Evolutionary conservation across 148 eudicot genomes (phyloP), one percentile per base, ranked within the genome.

Genomic region (Limonium bicolor): DNA sequence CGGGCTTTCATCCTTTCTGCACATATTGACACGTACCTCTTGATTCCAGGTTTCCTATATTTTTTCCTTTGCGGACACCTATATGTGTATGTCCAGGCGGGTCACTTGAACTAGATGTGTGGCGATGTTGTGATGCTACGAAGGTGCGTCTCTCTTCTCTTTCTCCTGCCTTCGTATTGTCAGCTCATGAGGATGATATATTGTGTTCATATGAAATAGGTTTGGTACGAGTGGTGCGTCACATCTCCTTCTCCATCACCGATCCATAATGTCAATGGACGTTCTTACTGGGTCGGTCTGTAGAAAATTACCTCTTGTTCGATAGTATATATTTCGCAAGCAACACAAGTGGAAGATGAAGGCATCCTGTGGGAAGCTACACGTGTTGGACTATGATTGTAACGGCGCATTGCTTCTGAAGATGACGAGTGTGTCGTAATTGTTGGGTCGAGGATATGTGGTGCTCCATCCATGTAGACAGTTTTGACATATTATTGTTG

Each of bases 211-310:
- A 42, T 22, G 6, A 37, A 38, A 48, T 63, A 88, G 94, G 97
- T 90, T 47, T 90, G 97, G 97, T 90, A 90, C 2, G 97, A 90
- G 53, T 90, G 97, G 97, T 74, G 73, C 53, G 77, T 84, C 20
- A 56, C 71, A 5, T 68, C 77, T 30, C 93, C 97, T 13, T 46
- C 56, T 4, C 26, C 82, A 22, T 65, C 82, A 32, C 80, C 97
- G 7, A 65, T 90, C 43, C 97, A 90, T 62, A 90, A 90, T 62
- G 57, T 62, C 48, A 80, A 75, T 46, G 97, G 97, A 3, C 87
- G 97, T 28, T 90, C 97, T 3, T 80, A 84, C 56, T 90, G 97
- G 97, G 97, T 84, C 26, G 97, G 97, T 40, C 82, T 90, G n/a
- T n/a, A n/a, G n/a, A n/a, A n/a, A n/a, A n/a, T n/a, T n/a, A n/a